These are phyloP conservation scores for Reutealis trisperma DNA, from an alignment of 345 rosid genomes.

Conservation along the genomic window DNA sequence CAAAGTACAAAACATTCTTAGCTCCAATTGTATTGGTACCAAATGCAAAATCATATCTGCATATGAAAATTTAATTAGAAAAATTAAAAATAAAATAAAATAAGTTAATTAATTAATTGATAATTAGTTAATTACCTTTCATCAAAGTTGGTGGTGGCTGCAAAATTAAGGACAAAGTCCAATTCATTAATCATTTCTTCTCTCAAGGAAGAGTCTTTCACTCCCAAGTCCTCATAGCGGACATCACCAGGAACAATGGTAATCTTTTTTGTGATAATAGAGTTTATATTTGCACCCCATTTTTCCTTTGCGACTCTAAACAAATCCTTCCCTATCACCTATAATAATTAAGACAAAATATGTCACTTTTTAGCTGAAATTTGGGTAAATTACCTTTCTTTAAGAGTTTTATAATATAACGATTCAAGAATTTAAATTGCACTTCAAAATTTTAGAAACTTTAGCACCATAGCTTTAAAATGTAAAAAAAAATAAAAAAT, in stretches of 20 bases:
- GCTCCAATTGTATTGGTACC: slow-evolving; percentile 58
- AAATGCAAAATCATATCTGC: slow-evolving; percentile 65
- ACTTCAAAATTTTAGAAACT: no score
- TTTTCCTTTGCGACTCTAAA: slow-evolving; percentile 37
- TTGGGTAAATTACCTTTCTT: no score
- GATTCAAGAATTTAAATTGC: no score
- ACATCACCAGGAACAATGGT: slow-evolving; percentile 34
- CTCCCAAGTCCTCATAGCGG: slow-evolving; percentile 23
- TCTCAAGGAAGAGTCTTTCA: slow-evolving; percentile 21
- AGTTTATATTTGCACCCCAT: slow-evolving; percentile 8
- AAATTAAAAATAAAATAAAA: not conserved
- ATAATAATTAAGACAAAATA: not conserved
- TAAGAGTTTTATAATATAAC: no score
- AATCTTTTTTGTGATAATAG: slow-evolving; percentile 28
- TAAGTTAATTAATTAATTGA: not conserved
- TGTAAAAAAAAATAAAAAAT: no score
- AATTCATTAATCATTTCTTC: slow-evolving; percentile 25
- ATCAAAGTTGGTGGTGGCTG: slow-evolving; percentile 42
- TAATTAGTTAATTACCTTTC: slow-evolving; percentile 28
- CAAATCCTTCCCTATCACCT: slow-evolving; percentile 38
- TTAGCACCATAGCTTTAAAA: no score
- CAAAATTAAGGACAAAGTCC: slow-evolving; percentile 33
- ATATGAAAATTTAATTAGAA: not conserved
- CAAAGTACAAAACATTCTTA: slow-evolving; percentile 42
- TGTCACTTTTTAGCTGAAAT: no score